These are phyloP conservation scores for Podila clonocystis DNA, from an alignment of 192 early-diverging fungal genomes.

Conservation along the genomic window DNA sequence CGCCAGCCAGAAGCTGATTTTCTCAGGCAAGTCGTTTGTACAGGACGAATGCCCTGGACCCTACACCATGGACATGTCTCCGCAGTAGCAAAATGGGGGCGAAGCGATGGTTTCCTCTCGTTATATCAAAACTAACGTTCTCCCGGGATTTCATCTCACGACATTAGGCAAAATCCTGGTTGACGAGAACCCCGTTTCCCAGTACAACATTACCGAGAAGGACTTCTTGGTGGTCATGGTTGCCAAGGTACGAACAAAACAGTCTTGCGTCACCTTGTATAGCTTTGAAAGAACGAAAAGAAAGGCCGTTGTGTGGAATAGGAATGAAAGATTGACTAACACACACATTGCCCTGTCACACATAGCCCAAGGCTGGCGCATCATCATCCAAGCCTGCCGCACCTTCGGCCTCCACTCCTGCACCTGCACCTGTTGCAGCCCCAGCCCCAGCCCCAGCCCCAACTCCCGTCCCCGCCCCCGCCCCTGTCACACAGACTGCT, in stretches of 20 bases:
- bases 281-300: neutral
- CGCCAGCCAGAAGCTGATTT: slow-evolving; percentile 87
- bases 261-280: too few relatives aligned
- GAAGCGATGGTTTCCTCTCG: neutral
- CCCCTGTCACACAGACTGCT: slow-evolving; percentile 40
- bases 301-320: neutral
- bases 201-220: slow-evolving; percentile 86
- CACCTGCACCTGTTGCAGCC: slow-evolving; percentile 23
- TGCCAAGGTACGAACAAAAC: slow-evolving; percentile 71
- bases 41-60: neutral
- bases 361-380: slow-evolving; percentile 55
- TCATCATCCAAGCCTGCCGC: slow-evolving; percentile 32
- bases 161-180: slow-evolving; percentile 85
- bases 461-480: slow-evolving; percentile 53
- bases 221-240: slow-evolving; percentile 98
- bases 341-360: neutral
- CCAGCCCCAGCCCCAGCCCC: slow-evolving; percentile 52
- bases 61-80: too few relatives aligned
- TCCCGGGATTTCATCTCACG: neutral
- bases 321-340: neutral
- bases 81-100: too few relatives aligned
- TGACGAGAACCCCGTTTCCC: slow-evolving; percentile 78
- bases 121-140: neutral
- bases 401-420: slow-evolving; percentile 25
- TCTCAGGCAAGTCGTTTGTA: slow-evolving; percentile 66